Evolutionary conservation across 2,329 filamentous ascomycete species (phyloP), one percentile per base, ranked within the genome.

Genomic region (Tolypocladium tundrense): DNA sequence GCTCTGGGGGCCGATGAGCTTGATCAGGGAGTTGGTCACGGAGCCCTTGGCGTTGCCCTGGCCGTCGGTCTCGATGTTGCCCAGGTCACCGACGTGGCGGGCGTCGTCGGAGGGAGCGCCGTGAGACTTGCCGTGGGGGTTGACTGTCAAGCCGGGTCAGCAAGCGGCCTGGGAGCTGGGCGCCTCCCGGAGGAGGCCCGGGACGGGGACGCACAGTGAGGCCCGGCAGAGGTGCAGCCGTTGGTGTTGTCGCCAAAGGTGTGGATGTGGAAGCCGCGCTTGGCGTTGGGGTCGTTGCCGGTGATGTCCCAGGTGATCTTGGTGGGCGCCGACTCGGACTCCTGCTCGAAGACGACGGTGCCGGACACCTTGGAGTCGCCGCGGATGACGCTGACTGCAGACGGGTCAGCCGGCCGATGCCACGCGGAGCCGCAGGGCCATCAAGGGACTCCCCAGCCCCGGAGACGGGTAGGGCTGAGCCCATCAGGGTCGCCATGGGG

Each of bases 241-340:
- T 99, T 99, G 83, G 94, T 97, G 85, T 97, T 97, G 85, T 97
- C 94, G 75, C 94, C 94, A 72, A 96, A 99, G 76, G 94, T 90
- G 83, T 99, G 94, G 72, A 99, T 87, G 84, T 99, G 94, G 84
- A 97, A 91, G 77, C 91, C 94, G 78, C 94, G 93, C 86, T 96
- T 85, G 72, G 94, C 92, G 76, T 96, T 96, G 78, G 93, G 71
- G 73, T 97, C 92, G 79, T 97, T 82, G 78, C 94, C 93, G 62
- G 84, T 82, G 78, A 99, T 91, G 78, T 97, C 85, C 87, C 90
- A 99, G 72, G 88, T 84, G 80, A 99, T 83, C 75, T 82, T 93
- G 73, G 94, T 97, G 67, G 88, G 85, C 68, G 84, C 77, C 69
- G 80, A 84, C 83, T 97, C 94, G 74, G 83, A 84, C 66, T 82